A percentile compares a stretch with the other conserved stretches of the same genome.
phyloP scores from a whole-genome alignment of 257 asterid genomes.

The Solanum gandarillasii region DNA sequence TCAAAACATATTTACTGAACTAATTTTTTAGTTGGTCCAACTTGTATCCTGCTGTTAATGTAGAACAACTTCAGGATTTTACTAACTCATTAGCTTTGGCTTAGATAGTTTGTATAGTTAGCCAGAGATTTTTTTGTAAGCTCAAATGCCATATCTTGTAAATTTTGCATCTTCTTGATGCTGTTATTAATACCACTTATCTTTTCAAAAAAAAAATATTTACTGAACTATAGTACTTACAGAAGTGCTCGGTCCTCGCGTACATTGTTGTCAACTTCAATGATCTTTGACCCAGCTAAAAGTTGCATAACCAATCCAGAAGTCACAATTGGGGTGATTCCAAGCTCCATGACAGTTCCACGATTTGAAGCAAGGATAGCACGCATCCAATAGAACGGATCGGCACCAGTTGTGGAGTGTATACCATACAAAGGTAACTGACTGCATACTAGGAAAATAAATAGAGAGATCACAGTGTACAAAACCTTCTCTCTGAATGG shows the following conservation, averaged over 20 bases:
- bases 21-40: too few relatives aligned
- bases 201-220: background rate
- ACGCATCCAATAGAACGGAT: constrained; percentile 93
- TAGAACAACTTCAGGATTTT: too few relatives aligned
- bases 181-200: too few relatives aligned
- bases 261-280: constrained; percentile 77
- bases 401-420: constrained; percentile 87
- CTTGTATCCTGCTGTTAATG: too few relatives aligned
- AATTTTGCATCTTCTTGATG: too few relatives aligned
- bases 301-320: constrained; percentile 84
- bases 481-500: constrained; percentile 85
- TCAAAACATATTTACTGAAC: background rate
- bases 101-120: too few relatives aligned
- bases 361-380: constrained; percentile 84
- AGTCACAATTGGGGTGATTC: constrained; percentile 81
- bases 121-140: too few relatives aligned
- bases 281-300: constrained; percentile 73
- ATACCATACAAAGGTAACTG: constrained; percentile 83
- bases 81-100: too few relatives aligned
- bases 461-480: constrained; percentile 69
- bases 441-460: constrained; percentile 75
- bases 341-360: constrained; percentile 88
- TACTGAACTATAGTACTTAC: constrained; percentile 30
- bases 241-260: constrained; percentile 78
- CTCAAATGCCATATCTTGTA: too few relatives aligned